These are phyloP conservation scores for Gardenia jasminoides DNA, from an alignment of 257 asterid species.

Conservation along the genomic window DNA sequence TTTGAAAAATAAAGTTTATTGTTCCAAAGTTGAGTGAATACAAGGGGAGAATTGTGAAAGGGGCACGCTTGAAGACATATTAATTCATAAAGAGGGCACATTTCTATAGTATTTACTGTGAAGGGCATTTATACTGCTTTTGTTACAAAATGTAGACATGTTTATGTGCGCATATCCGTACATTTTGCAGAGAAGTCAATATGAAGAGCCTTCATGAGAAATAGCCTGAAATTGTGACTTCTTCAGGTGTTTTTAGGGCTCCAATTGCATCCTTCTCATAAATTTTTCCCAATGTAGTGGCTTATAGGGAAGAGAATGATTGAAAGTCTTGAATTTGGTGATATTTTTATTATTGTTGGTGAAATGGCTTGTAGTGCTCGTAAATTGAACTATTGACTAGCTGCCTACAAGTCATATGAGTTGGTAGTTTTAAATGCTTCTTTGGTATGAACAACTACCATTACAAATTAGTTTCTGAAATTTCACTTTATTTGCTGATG, in stretches of 20 bases:
- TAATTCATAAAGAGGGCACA: neutral
- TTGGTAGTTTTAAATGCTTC: neutral
- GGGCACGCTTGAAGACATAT: neutral
- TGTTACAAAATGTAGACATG: neutral
- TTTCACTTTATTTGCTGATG: no score
- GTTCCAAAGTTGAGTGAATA: neutral
- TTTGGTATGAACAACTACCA: neutral
- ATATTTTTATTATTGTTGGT: neutral
- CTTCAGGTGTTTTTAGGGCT: neutral
- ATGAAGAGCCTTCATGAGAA: no score
- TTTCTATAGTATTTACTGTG: neutral
- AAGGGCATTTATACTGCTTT: neutral
- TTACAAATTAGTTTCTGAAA: neutral
- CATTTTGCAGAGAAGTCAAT: neutral
- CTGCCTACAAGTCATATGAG: neutral
- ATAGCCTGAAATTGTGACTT: neutral
- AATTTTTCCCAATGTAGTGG: neutral
- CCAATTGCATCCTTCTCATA: neutral
- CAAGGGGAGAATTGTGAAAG: neutral
- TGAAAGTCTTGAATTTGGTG: neutral
- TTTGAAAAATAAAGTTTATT: no score
- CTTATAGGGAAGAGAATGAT: neutral
- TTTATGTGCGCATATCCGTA: neutral
- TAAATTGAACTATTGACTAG: neutral
- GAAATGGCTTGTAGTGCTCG: neutral